A percentile compares a stretch with the other conserved stretches of the same genome.
Conservation (phyloP, 345 rosid genomes). For the Populus tremula region DNA sequence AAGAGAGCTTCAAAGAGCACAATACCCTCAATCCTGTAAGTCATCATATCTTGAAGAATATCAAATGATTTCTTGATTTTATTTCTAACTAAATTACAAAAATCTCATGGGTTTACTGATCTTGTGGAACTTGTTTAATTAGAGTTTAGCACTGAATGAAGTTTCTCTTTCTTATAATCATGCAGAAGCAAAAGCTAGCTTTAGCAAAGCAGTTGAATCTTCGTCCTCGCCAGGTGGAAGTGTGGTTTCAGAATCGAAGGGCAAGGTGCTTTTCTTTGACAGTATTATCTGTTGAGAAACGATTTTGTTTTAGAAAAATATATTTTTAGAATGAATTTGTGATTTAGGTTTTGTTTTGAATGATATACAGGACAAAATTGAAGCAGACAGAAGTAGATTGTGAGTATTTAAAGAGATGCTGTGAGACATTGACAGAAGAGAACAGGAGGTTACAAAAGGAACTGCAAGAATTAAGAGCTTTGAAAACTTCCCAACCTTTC, state of each 20-base stretch:
- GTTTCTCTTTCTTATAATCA: not conserved
- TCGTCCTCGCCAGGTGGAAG: constrained; percentile 94
- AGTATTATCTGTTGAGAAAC: not conserved
- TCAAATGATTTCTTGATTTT: not conserved
- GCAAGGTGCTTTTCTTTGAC: constrained; percentile 57
- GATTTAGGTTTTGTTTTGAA: not conserved
- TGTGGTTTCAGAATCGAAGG: constrained; percentile 96
- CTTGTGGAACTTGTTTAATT: not conserved
- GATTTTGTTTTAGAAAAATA: not conserved
- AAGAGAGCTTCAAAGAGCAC: constrained; percentile 90
- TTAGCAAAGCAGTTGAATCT: constrained; percentile 84
- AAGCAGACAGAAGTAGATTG: constrained; percentile 95
- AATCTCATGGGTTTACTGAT: not conserved
- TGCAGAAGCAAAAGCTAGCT: constrained; percentile 77
- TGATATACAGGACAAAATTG: constrained; percentile 68
- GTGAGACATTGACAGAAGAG: constrained; percentile 85
- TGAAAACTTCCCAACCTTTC: constrained; percentile 78
- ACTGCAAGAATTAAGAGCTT: constrained; percentile 72
- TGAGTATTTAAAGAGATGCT: constrained; percentile 85
- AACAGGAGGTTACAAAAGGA: constrained; percentile 88
- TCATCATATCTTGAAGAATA: not conserved
- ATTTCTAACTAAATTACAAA: not conserved
- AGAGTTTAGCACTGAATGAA: not conserved
- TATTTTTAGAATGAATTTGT: not conserved
- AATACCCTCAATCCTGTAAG: constrained; percentile 84